phyloP scores from a whole-genome alignment of 495 filamentous ascomycete genomes.

The Tetracladium marchalianum region DNA sequence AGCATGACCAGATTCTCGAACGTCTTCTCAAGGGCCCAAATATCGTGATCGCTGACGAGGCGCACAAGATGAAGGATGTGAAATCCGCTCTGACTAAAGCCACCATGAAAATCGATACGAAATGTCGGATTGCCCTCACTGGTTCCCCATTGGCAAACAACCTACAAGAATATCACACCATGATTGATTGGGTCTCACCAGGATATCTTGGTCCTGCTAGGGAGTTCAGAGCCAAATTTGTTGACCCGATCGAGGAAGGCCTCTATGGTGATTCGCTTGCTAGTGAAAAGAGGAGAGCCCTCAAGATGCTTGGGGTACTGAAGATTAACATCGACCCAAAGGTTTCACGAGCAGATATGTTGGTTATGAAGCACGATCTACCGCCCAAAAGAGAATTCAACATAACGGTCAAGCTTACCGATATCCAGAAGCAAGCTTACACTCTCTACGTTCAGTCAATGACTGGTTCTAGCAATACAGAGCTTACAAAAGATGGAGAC shows the following conservation, averaged over 20 bases:
- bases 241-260: constrained; percentile 63
- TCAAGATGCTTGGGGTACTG: constrained; percentile 60
- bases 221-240: constrained; percentile 61
- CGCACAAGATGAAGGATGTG: constrained; percentile 66
- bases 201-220: constrained; percentile 55
- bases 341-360: constrained; percentile 63
- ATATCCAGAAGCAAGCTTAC: constrained; percentile 57
- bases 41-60: constrained; percentile 83
- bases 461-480: constrained; percentile 10
- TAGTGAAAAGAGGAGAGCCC: constrained; percentile 41
- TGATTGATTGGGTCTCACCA: constrained; percentile 84
- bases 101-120: constrained; percentile 49
- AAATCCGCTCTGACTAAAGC: constrained; percentile 38
- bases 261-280: constrained; percentile 51
- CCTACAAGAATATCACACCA: constrained; percentile 68
- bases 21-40: constrained; percentile 51
- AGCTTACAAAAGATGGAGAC: constrained; percentile 17
- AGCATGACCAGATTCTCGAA: constrained; percentile 29
- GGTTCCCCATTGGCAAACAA: constrained; percentile 82
- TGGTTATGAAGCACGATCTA: constrained; percentile 52
- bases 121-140: constrained; percentile 73
- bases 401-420: constrained; percentile 58
- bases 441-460: constrained; percentile 40
- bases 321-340: constrained; percentile 67
- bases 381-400: constrained; percentile 74